These are phyloP conservation scores for Taphrina populina DNA, from an alignment of 1,139 yeast genomes.

Conservation along the genomic window DNA sequence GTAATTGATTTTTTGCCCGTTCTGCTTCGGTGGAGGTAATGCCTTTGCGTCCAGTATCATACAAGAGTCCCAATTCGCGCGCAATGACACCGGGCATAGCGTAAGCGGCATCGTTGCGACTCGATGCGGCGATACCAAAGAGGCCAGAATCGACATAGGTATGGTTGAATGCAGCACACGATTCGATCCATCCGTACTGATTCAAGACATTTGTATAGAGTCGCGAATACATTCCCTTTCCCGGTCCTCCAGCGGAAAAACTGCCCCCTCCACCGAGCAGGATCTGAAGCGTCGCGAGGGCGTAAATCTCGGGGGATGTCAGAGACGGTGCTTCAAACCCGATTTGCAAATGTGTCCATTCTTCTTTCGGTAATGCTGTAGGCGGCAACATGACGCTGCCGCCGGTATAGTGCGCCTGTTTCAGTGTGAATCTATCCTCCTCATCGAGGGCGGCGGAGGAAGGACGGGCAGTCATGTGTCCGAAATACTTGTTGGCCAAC, in stretches of 20 bases:
- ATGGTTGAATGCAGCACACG: conserved; percentile 84
- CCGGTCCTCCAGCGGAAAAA: conserved; percentile 99
- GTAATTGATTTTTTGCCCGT: conserved; percentile 88
- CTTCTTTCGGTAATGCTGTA: conserved; percentile 43
- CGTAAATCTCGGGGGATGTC: conserved; percentile 81
- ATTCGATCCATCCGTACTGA: conserved; percentile 87
- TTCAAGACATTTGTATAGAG: conserved; percentile 87
- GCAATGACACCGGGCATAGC: conserved; percentile 35
- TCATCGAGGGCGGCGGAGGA: not conserved
- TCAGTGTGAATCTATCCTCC: not conserved
- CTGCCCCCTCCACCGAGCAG: conserved; percentile 98
- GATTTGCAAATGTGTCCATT: conserved; percentile 79
- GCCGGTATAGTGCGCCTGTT: conserved; percentile 59
- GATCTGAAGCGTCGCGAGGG: conserved; percentile 85
- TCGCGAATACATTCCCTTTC: conserved; percentile 97
- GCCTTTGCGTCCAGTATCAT: conserved; percentile 50
- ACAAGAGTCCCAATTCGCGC: conserved; percentile 35
- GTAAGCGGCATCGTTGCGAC: conserved; percentile 29
- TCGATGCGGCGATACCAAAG: conserved; percentile 60
- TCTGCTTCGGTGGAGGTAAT: conserved; percentile 69
- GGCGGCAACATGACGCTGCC: conserved; percentile 68
- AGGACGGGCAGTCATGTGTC: conserved; percentile 42
- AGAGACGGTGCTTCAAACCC: conserved; percentile 88
- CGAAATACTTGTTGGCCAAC: conserved; percentile 63
- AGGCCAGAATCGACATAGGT: conserved; percentile 87